Conservation (phyloP, 371 early-diverging fungal species). For the Apophysomyces elegans region DNA sequence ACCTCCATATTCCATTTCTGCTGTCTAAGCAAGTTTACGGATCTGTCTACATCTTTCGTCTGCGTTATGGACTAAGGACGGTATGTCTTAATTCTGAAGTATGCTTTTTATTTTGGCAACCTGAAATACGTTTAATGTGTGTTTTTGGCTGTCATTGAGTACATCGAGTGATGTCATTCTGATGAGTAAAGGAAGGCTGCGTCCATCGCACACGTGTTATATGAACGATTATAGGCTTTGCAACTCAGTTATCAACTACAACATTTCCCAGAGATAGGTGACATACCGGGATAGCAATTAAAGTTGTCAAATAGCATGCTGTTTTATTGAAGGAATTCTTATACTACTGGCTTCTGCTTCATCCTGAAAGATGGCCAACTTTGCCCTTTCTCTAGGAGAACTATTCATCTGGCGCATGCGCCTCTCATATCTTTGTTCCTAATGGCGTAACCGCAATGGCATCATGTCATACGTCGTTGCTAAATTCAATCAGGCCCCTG, state of each 20-base stretch:
- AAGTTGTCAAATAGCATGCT: too few relatives aligned
- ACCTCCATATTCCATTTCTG: slow-evolving; percentile 53
- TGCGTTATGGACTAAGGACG: slow-evolving; percentile 44
- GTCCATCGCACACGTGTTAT: background rate
- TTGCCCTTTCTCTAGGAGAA: too few relatives aligned
- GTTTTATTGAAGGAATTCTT: too few relatives aligned
- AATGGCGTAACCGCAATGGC: too few relatives aligned
- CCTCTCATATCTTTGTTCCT: too few relatives aligned
- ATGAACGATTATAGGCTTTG: background rate
- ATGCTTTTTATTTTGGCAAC: background rate
- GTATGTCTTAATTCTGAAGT: background rate
- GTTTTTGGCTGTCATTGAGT: slow-evolving; percentile 20
- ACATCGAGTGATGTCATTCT: slow-evolving; percentile 14
- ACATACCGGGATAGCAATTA: background rate
- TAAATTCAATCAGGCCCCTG: too few relatives aligned
- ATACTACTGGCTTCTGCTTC: background rate
- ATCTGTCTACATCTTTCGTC: slow-evolving; percentile 37
- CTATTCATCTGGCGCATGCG: too few relatives aligned
- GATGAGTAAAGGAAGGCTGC: background rate
- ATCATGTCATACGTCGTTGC: too few relatives aligned
- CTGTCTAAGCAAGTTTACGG: slow-evolving; percentile 31
- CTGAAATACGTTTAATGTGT: slow-evolving; percentile 24
- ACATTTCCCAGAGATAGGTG: background rate
- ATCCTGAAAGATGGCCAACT: background rate
- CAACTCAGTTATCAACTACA: slow-evolving; percentile 4